phyloP scores from a whole-genome alignment of 176 grass and related monocot species.

The Cymbopogon citratus region DNA sequence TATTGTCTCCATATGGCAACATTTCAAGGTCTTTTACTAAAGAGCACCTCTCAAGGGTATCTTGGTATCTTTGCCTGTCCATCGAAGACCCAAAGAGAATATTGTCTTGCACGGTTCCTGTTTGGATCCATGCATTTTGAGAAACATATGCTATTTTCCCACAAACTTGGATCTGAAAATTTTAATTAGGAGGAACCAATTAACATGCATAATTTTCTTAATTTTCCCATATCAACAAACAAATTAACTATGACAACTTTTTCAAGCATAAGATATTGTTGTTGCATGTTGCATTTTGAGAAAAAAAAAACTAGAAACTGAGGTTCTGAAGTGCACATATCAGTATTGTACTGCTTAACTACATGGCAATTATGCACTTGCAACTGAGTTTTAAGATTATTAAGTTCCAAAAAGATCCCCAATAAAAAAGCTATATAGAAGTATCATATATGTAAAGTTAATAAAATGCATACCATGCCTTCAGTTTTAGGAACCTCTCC shows the following conservation, averaged over 20 bases:
- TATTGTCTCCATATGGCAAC: constrained; percentile 63
- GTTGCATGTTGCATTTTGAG: not conserved
- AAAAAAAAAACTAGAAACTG: not conserved
- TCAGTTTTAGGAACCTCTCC: constrained; percentile 64
- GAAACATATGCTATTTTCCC: constrained; percentile 84
- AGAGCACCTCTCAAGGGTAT: constrained; percentile 68
- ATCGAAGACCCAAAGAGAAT: constrained; percentile 77
- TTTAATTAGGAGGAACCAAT: not conserved
- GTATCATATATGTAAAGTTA: not conserved
- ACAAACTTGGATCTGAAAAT: constrained; percentile 67
- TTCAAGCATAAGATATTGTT: not conserved
- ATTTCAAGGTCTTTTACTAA: constrained; percentile 79
- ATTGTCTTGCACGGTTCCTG: constrained; percentile 79
- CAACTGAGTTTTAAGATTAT: not conserved
- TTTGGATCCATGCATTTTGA: constrained; percentile 96
- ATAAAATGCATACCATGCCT: constrained; percentile 55
- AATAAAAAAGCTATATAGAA: not conserved
- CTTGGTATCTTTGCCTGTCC: constrained; percentile 63
- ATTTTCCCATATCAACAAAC: not conserved
- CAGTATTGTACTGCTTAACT: not conserved
- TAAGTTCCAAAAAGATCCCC: not conserved
- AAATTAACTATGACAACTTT: not conserved
- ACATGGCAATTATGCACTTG: constrained; percentile 3
- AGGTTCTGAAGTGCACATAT: not conserved
- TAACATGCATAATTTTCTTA: not conserved